Percentiles rank a stretch among this genome's conserved stretches.
Evolutionary conservation across 2,329 filamentous ascomycete species (phyloP).

Genomic region (Aspergillus pseudonomiae): DNA sequence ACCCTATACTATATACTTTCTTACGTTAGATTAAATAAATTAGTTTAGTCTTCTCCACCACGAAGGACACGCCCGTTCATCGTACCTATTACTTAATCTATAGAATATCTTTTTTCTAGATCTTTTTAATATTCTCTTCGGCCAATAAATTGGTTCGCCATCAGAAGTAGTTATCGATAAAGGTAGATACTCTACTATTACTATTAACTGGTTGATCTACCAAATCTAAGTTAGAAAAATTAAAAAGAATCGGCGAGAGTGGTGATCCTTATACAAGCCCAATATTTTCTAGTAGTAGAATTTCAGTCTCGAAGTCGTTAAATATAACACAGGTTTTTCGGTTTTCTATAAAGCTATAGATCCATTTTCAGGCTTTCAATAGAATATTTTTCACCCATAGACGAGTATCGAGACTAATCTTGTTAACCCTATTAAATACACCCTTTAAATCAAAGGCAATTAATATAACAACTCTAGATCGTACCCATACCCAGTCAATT

Average conservation of each 20-base stretch:
- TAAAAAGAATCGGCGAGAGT: conserved; percentile 39
- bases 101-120: conserved; percentile 29
- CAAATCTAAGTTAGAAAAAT: conserved; percentile 42
- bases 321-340: conserved; percentile 18
- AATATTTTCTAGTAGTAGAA: conserved; percentile 2
- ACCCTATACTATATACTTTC: conserved; percentile 16
- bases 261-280: conserved; percentile 30
- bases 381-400: conserved; percentile 5
- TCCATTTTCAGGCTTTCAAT: background rate
- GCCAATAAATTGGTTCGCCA: conserved; percentile 23
- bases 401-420: conserved; percentile 11
- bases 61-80: conserved; percentile 29
- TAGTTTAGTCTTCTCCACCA: conserved; percentile 32
- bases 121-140: conserved; percentile 27
- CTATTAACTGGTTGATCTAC: conserved; percentile 29
- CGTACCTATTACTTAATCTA: conserved; percentile 28
- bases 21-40: conserved; percentile 32
- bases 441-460: conserved; percentile 23
- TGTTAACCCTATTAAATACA: conserved; percentile 23
- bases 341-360: conserved; percentile 21
- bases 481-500: conserved; percentile 19
- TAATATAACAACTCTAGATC: conserved; percentile 21
- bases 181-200: conserved; percentile 31
- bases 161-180: conserved; percentile 32
- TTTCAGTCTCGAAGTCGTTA: conserved; percentile 18